Conservation (phyloP, 2,329 filamentous ascomycete genomes). For the Fusarium algeriense region DNA sequence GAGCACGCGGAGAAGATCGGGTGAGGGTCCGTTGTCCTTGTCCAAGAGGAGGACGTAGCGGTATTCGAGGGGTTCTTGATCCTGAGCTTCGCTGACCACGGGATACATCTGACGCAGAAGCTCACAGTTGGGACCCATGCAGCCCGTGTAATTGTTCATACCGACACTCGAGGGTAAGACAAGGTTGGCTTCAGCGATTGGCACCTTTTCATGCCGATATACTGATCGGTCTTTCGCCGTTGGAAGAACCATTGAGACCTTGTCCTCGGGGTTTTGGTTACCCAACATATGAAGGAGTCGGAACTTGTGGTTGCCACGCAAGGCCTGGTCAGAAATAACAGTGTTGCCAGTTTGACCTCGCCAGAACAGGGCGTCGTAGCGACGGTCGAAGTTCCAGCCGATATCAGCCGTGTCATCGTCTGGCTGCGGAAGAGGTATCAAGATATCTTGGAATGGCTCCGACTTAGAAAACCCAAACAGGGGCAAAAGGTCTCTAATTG, state of each 20-base stretch:
- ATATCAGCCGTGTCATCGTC: conserved; percentile 57
- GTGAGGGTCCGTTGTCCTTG: conserved; percentile 74
- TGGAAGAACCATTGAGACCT: conserved; percentile 69
- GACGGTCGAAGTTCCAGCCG: conserved; percentile 66
- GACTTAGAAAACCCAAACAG: conserved; percentile 82
- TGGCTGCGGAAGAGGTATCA: conserved; percentile 72
- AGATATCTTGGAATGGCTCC: conserved; percentile 79
- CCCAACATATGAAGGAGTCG: conserved; percentile 78
- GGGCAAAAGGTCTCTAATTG: conserved; percentile 75
- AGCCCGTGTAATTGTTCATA: conserved; percentile 69
- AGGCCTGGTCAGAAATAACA: conserved; percentile 61
- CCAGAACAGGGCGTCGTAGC: conserved; percentile 78
- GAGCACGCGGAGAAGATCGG: conserved; percentile 70
- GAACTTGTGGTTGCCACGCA: conserved; percentile 77
- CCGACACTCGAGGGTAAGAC: conserved; percentile 68
- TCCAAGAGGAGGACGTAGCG: conserved; percentile 81
- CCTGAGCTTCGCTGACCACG: conserved; percentile 53
- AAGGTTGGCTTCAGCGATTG: conserved; percentile 65
- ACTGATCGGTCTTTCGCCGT: conserved; percentile 50
- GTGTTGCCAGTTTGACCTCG: conserved; percentile 74
- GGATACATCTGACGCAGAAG: conserved; percentile 50
- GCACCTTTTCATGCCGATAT: conserved; percentile 68
- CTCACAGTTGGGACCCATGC: conserved; percentile 60
- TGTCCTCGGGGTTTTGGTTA: conserved; percentile 63
- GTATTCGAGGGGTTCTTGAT: conserved; percentile 69